Evolutionary conservation across 1,139 yeast genomes (phyloP).

Genomic region (Diutina pseudorugosa): DNA sequence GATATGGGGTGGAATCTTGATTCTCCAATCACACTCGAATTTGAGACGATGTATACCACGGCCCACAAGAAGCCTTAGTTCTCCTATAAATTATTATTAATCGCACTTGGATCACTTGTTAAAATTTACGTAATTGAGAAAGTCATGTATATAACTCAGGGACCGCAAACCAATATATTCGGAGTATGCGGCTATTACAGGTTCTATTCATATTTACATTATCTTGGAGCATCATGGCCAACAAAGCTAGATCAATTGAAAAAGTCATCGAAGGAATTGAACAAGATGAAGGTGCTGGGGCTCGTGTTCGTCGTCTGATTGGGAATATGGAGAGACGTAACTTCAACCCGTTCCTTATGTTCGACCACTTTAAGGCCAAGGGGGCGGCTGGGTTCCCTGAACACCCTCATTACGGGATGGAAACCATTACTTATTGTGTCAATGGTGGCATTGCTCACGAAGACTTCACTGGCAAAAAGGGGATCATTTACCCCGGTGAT

Average conservation of each 20-base stretch:
- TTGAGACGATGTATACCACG: conserved; percentile 1
- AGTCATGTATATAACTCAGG: neutral
- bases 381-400: conserved; percentile 68
- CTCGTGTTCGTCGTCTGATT: conserved; percentile 69
- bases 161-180: neutral
- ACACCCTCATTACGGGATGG: conserved; percentile 90
- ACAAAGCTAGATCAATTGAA: neutral
- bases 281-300: conserved; percentile 84
- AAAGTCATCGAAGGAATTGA: conserved; percentile 22
- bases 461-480: conserved; percentile 79
- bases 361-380: conserved; percentile 56
- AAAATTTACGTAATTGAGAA: neutral
- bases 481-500: conserved; percentile 74
- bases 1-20: neutral
- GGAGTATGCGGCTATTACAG: neutral
- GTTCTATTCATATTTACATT: neutral
- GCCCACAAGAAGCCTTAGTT: neutral
- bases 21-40: neutral
- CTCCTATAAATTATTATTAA: neutral
- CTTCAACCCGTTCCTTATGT: conserved; percentile 74
- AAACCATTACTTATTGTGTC: conserved; percentile 66
- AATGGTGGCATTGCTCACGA: conserved; percentile 81
- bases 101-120: neutral
- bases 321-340: conserved; percentile 58
- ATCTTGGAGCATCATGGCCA: neutral